Evolutionary conservation across 2,329 filamentous ascomycete species (phyloP).

Genomic region (Aureobasidium sp.): DNA sequence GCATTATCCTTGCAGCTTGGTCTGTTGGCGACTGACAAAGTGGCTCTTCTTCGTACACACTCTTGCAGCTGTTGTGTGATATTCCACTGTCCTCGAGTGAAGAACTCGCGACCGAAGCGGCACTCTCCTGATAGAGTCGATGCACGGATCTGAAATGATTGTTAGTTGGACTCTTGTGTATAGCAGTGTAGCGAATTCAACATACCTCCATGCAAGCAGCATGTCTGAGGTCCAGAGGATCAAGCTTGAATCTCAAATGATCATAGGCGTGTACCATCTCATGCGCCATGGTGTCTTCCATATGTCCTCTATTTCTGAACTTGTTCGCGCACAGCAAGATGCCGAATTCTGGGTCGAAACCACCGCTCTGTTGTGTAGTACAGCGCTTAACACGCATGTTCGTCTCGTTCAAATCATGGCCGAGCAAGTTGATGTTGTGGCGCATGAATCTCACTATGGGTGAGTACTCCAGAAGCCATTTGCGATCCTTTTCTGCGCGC

Average conservation of each 20-base stretch:
- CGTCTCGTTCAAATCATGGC: slow-evolving; percentile 61
- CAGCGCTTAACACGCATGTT: slow-evolving; percentile 84
- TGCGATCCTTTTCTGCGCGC: slow-evolving; percentile 71
- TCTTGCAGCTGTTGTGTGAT: slow-evolving; percentile 89
- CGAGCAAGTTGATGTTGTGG: slow-evolving; percentile 71
- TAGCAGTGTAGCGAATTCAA: slow-evolving; percentile 15
- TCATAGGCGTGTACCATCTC: slow-evolving; percentile 20
- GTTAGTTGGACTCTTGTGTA: background rate
- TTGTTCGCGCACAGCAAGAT: slow-evolving; percentile 92
- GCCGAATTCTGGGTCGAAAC: slow-evolving; percentile 78
- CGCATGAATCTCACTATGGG: slow-evolving; percentile 82
- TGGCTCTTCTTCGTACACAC: slow-evolving; percentile 77
- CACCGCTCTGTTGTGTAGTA: slow-evolving; percentile 64
- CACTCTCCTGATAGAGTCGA: slow-evolving; percentile 92
- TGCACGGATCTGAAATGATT: slow-evolving; percentile 62
- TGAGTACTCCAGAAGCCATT: slow-evolving; percentile 77
- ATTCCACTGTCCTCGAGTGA: slow-evolving; percentile 76
- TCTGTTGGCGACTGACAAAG: slow-evolving; percentile 68
- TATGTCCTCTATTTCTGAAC: slow-evolving; percentile 67
- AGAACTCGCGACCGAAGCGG: slow-evolving; percentile 78
- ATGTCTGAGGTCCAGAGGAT: slow-evolving; percentile 76
- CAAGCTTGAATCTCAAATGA: slow-evolving; percentile 62
- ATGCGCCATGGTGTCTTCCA: slow-evolving; percentile 60
- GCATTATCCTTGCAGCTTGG: slow-evolving; percentile 77
- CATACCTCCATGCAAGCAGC: slow-evolving; percentile 86